Evolutionary conservation across 805 yeast genomes (phyloP), one percentile per base, ranked within the genome.

Genomic region (Yarrowia keelungensis): DNA sequence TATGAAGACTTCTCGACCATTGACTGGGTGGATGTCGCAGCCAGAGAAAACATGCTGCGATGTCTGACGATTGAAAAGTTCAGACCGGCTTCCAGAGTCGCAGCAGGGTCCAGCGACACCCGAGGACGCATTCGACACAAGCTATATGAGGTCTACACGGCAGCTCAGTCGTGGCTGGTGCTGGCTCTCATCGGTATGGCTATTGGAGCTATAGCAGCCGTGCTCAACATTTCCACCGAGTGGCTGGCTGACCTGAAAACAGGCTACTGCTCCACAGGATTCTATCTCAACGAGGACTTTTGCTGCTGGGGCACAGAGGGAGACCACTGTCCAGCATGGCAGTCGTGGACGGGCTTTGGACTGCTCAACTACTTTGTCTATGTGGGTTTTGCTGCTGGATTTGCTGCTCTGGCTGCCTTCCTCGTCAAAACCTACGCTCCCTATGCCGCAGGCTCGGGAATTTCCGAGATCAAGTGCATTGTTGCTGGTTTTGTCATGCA

Each of bases 391-490:
- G 89, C 97, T 5, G 79, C 87, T 0, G 15, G 80, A 0, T 87
- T 94, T 73, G 90, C 95, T 2, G 76, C 82, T 9, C 72, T 83
- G 11, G 88, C 97, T 0, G 91, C 94, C 0, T 75, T 83, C 14
- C 75, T 92, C 43, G 97, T 96, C 56, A 82, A 86, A 72, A 76
- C 77, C 14, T 87, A 86, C 72, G 93, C 97, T 0, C 97, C 97
- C 0, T 83, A 88, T 67, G 98, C 99, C 1, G 96, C 98, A 1
- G 99, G 99, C 0, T 90, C 97, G 8, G 99, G 99, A 0, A 96
- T 95, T 64, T 90, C 98, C 15, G 99, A 95, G 78, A 94, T 95
- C 76, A 95, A 96, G 78, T 90, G 95, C 76, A 92, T 95, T 71
- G 91, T 93, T 0, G 88, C 96, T 0, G 99, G 99, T 0, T 96